These are phyloP conservation scores for Starmerella apis DNA, from an alignment of 805 yeast species.

Conservation along the genomic window DNA sequence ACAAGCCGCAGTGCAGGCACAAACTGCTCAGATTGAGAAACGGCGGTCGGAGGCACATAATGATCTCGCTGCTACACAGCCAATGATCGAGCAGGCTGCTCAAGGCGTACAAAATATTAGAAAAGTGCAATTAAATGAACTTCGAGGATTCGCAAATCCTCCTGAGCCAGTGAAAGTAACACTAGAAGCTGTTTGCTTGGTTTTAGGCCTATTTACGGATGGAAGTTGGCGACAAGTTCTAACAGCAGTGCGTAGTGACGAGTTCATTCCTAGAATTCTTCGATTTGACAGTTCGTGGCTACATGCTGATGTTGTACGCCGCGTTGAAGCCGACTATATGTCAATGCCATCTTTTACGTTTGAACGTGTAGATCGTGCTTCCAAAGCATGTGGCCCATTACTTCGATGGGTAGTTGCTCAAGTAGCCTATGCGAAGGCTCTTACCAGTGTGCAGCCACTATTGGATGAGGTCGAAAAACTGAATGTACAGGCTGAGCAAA, in stretches of 20 bases:
- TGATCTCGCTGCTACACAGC: conserved; percentile 70
- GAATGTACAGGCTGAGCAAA: conserved; percentile 45
- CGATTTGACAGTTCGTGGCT: conserved; percentile 59
- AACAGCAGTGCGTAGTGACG: conserved; percentile 68
- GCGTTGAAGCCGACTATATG: conserved; percentile 52
- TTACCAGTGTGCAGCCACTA: conserved; percentile 65
- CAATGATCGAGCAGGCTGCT: conserved; percentile 74
- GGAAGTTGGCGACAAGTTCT: conserved; percentile 74
- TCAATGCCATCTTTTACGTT: conserved; percentile 54
- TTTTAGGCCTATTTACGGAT: conserved; percentile 58
- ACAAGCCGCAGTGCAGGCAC: conserved; percentile 55
- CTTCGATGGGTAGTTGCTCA: conserved; percentile 86
- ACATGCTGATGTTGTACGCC: conserved; percentile 41
- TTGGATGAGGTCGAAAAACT: conserved; percentile 50
- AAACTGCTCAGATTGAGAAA: conserved; percentile 48
- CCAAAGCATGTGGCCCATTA: conserved; percentile 91
- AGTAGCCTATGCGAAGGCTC: conserved; percentile 58
- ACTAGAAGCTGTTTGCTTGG: conserved; percentile 73
- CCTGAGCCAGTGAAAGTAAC: conserved; percentile 79
- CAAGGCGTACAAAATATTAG: conserved; percentile 85
- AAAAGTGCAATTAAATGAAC: conserved; percentile 82
- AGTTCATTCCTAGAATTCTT: conserved; percentile 74
- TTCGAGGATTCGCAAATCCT: conserved; percentile 81
- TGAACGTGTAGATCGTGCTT: conserved; percentile 73
- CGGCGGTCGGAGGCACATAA: conserved; percentile 46